These are phyloP conservation scores for Mercurialis annua DNA, from an alignment of 345 rosid species.

Conservation along the genomic window DNA sequence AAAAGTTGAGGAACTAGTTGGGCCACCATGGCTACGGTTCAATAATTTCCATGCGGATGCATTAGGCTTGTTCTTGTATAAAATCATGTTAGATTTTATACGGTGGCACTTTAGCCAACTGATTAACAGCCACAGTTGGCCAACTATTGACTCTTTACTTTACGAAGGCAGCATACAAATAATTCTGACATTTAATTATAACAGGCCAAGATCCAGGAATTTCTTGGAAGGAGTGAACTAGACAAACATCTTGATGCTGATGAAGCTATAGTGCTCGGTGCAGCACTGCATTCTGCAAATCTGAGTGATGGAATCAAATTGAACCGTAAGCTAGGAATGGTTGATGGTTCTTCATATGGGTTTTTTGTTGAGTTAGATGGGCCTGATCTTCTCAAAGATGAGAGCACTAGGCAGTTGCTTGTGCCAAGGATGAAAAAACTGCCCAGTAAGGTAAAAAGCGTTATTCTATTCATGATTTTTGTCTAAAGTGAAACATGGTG, in stretches of 20 bases:
- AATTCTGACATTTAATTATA: conserved; percentile 4
- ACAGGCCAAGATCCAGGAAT: conserved; percentile 92
- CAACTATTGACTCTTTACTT: neutral
- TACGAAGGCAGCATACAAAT: conserved; percentile 9
- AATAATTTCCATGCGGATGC: too few species aligned
- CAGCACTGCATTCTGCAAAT: conserved; percentile 94
- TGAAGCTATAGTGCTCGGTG: conserved; percentile 96
- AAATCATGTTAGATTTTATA: too few species aligned
- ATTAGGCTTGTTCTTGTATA: too few species aligned
- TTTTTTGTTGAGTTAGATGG: conserved; percentile 72
- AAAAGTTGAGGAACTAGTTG: neutral
- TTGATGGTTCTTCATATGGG: conserved; percentile 92
- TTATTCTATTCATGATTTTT: neutral
- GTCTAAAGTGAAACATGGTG: neutral
- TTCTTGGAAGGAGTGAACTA: conserved; percentile 80
- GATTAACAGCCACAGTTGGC: too few species aligned
- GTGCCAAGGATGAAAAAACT: conserved; percentile 93
- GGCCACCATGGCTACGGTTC: too few species aligned
- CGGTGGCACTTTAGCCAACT: too few species aligned
- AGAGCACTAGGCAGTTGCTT: conserved; percentile 63
- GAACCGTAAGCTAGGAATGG: conserved; percentile 90
- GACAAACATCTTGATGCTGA: conserved; percentile 99
- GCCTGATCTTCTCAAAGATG: conserved; percentile 64
- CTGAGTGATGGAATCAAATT: conserved; percentile 96
- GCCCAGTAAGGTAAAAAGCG: conserved; percentile 77